Percentiles rank a stretch among this genome's conserved stretches.
These are phyloP conservation scores for Pulicaria dysenterica DNA, from an alignment of 129 eudicot genomes.

Conservation along the genomic window DNA sequence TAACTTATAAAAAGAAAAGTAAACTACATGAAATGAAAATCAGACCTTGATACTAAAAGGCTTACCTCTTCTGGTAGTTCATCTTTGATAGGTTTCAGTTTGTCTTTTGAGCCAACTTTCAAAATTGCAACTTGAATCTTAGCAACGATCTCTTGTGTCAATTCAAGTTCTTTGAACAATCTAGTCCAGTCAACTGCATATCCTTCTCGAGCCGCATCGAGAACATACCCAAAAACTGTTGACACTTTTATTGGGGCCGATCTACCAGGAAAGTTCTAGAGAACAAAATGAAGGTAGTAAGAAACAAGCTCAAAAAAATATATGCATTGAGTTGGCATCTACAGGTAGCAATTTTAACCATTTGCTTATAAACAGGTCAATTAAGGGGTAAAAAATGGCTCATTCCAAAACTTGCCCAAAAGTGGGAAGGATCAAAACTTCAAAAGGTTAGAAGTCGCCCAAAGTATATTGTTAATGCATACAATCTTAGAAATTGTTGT, in stretches of 20 bases:
- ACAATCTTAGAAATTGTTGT: not conserved
- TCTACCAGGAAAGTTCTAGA: slow-evolving; percentile 75
- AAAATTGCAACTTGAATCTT: slow-evolving; percentile 47
- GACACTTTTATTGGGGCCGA: slow-evolving; percentile 75
- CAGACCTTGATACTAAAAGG: not conserved
- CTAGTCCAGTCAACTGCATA: slow-evolving; percentile 66
- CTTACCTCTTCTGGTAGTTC: slow-evolving; percentile 88
- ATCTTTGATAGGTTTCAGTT: slow-evolving; percentile 77
- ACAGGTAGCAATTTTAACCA: slow-evolving; percentile 10
- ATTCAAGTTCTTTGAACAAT: slow-evolving; percentile 58
- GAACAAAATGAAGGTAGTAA: slow-evolving; percentile 17
- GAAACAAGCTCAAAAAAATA: slow-evolving; percentile 2
- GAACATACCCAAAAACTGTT: slow-evolving; percentile 65
- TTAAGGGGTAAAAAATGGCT: not conserved
- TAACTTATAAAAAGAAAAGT: not conserved
- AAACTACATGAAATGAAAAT: not conserved
- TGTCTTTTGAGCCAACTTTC: slow-evolving; percentile 83
- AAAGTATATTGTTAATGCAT: not conserved
- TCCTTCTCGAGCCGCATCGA: slow-evolving; percentile 88
- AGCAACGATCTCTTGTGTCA: slow-evolving; percentile 48
- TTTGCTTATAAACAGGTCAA: not conserved
- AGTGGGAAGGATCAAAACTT: not conserved
- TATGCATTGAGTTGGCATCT: slow-evolving; percentile 5
- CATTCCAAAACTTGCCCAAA: not conserved
- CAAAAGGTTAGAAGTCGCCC: not conserved